Base-by-base conservation (phyloP, 495 filamentous ascomycete species). In the Thermothielavioides terrestris region DNA sequence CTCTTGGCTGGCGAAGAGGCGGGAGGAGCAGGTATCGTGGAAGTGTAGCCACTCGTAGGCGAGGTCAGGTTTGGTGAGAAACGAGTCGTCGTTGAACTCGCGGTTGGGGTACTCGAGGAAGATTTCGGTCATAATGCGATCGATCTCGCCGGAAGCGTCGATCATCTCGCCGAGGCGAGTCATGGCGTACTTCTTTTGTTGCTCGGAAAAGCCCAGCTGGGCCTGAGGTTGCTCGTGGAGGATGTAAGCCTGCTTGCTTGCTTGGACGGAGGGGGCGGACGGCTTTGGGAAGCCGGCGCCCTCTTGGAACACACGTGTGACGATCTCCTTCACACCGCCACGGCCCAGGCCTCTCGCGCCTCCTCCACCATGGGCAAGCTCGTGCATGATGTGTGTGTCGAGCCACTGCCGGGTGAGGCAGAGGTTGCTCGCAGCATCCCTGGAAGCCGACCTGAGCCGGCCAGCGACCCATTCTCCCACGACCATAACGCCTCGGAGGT, bases 11-110 rank as follows among this genome's bases (percentile, higher is more conserved):
- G 76, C 67, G 59, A 82, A 86, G 2, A 96, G 70, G 46, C 81
- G 79, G 1, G 81, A 78, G 6, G 86, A 90, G 50, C 94, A 78
- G 1, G 74, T 69, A 55, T 96, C 92, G 61, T 95, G 86, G 65
- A 98, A 97, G 66, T 90, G 77, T 47, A 98, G 78, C 92, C 92
- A 97, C 53, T 95, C 89, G 61, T 90, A 92, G 0, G 89, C 91
- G 1, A 75, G 64, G 56, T 83, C 81, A 0, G 92, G 92, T 58
- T 98, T 98, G 9, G 85, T 83, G 26, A 98, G 78, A 61, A 86
- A 83, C 0, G 81, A 87, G 62, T 97, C 92, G 62, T 98, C 92
- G 69, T 95, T 89, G 65, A 84, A 97, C 25, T 88, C 78, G 43
- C 88, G 85, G 42, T 80, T 80, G 7, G 89, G 88, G 61, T 95